Evolutionary conservation across 768 basidiomycete species (phyloP), one percentile per base, ranked within the genome.

Genomic region (Asterophora parasitica): DNA sequence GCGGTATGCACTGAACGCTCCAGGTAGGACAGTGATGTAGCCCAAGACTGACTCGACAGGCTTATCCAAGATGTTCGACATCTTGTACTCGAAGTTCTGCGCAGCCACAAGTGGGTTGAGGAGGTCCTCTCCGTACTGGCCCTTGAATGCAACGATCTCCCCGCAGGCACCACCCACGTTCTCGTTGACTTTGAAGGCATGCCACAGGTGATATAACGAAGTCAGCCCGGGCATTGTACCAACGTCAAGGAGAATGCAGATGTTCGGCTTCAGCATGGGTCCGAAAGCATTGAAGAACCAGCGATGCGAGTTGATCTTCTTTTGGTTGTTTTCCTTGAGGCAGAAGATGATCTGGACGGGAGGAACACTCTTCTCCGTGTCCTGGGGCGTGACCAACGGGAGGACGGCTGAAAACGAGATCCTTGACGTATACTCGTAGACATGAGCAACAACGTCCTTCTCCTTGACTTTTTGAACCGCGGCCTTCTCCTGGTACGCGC

Each of bases 221-320:
- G 86, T 92, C 7, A 89, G 84, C 3, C 89, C 91, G 0, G 92
- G 92, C 76, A 82, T 83, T 11, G 77, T 78, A 0, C 77, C 77
- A 4, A 95, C 93, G 56, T 95, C 93, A 20, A 96, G 79, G 11
- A 96, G 77, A 8, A 95, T 83, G 61, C 93, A 95, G 31, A 96
- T 91, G 57, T 93, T 95, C 20, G 93, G 86, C 54, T 88, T 78
- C 13, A 90, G 74, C 42, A 91, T 74, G 5, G 85, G 79, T 0
- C 83, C 85, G 61, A 90, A 91, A 31, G 87, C 85, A 60, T 93
- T 93, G 77, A 94, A 95, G 71, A 94, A 94, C 92, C 92, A 94
- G 28, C 86, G 74, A 56, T 94, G 92, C 4, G 88, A 91, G 66
- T 94, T 95, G 65, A 96, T 94, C 72, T 95, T 95, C 71, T n/a